Conservation (phyloP, 2,329 filamentous ascomycete species). For the Ceratocystis diversiconidia region DNA sequence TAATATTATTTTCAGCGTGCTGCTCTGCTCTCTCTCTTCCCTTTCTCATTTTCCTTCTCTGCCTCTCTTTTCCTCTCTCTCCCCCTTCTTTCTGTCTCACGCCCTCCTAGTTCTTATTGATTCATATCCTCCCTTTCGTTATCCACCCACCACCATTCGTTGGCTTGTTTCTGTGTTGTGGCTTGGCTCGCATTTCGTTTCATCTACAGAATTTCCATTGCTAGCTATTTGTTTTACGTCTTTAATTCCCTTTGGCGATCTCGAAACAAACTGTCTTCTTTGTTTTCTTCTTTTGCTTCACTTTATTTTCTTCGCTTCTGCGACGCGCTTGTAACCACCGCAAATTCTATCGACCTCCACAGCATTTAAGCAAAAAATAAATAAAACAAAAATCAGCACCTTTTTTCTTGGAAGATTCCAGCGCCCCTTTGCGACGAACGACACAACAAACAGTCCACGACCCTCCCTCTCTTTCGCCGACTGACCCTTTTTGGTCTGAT, state of each 20-base stretch:
- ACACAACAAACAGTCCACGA: neutral
- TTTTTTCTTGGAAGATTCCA: neutral
- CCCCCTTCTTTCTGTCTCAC: neutral
- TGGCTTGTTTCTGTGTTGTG: neutral
- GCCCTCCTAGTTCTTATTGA: neutral
- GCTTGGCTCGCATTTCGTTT: conserved; percentile 8
- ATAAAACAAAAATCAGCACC: neutral
- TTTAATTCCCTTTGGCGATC: conserved; percentile 5
- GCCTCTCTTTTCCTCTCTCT: neutral
- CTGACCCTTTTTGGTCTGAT: neutral
- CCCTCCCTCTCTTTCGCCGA: neutral
- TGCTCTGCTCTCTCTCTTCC: neutral
- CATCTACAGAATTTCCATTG: conserved; percentile 9
- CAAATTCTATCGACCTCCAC: neutral
- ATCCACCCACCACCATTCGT: neutral
- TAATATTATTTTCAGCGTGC: neutral
- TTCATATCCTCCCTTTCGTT: neutral
- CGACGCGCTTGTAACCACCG: conserved; percentile 9
- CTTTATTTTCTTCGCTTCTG: conserved; percentile 13
- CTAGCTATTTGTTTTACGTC: neutral
- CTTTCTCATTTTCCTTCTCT: too few relatives aligned
- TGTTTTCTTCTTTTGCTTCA: conserved; percentile 2
- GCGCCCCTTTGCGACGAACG: neutral
- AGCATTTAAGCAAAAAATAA: neutral
- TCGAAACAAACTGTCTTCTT: conserved; percentile 9